These are phyloP conservation scores for Epichloe baconii DNA, from an alignment of 2,329 filamentous ascomycete species.

Conservation along the genomic window DNA sequence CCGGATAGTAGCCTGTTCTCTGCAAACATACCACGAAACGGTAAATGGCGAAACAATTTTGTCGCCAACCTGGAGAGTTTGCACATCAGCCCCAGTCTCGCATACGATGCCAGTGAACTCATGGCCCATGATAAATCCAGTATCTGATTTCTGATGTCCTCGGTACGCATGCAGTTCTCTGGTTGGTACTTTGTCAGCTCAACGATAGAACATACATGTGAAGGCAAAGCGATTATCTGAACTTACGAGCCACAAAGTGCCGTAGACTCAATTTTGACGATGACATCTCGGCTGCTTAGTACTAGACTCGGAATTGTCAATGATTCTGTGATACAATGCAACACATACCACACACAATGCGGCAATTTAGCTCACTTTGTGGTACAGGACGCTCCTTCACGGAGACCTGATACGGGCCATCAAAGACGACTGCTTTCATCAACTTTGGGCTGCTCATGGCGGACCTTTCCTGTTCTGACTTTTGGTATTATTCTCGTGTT, in stretches of 20 bases:
- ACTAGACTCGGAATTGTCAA: constrained; percentile 28
- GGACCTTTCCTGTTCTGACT: not conserved
- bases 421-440: constrained; percentile 86
- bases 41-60: constrained; percentile 77
- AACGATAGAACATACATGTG: not conserved
- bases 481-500: not conserved
- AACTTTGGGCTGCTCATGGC: constrained; percentile 30
- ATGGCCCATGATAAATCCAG: constrained; percentile 61
- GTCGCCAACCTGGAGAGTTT: constrained; percentile 59
- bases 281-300: constrained; percentile 57
- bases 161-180: constrained; percentile 81
- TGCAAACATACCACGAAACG: constrained; percentile 49
- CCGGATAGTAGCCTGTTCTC: not conserved
- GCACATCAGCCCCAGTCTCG: constrained; percentile 54
- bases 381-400: constrained; percentile 73
- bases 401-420: constrained; percentile 60
- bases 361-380: constrained; percentile 25
- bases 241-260: constrained; percentile 78
- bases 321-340: not conserved
- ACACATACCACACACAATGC: not conserved
- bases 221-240: not conserved
- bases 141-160: constrained; percentile 58
- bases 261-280: constrained; percentile 72
- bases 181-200: not conserved
- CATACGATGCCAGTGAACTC: constrained; percentile 73